Percentiles rank a stretch among this genome's conserved stretches.
These are phyloP conservation scores for Xylariaceae sp. DNA, from an alignment of 2,329 filamentous ascomycete species.

Conservation along the genomic window DNA sequence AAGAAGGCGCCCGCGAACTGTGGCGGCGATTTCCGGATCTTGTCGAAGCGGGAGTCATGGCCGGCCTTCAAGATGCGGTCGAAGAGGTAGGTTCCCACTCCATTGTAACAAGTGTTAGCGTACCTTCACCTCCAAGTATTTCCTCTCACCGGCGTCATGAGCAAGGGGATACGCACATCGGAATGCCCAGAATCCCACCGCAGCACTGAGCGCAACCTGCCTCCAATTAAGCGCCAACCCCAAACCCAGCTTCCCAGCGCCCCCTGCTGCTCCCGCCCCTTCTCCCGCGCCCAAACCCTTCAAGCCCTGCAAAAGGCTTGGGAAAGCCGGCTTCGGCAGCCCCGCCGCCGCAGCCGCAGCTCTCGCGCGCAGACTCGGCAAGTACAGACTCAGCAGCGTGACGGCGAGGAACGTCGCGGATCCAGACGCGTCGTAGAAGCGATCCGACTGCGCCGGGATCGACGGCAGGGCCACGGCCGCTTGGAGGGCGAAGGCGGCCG, in stretches of 20 bases:
- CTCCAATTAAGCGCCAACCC: slow-evolving; percentile 57
- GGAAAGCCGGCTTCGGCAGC: slow-evolving; percentile 38
- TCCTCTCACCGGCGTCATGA: too few relatives aligned
- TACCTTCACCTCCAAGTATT: too few relatives aligned
- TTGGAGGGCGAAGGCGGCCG: slow-evolving; percentile 61
- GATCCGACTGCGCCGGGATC: slow-evolving; percentile 56
- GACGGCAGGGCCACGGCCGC: slow-evolving; percentile 59
- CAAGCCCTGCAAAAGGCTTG: slow-evolving; percentile 44
- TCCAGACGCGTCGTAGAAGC: slow-evolving; percentile 66
- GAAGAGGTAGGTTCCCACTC: slow-evolving; percentile 64
- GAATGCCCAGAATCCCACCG: slow-evolving; percentile 54
- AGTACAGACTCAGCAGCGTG: slow-evolving; percentile 56
- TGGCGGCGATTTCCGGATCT: slow-evolving; percentile 34
- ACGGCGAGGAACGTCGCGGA: slow-evolving; percentile 64
- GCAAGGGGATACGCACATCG: slow-evolving; percentile 41
- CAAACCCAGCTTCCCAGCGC: slow-evolving; percentile 26
- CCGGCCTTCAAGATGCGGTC: slow-evolving; percentile 55
- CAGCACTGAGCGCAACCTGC: slow-evolving; percentile 38
- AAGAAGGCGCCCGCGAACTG: slow-evolving; percentile 38
- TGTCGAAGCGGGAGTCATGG: slow-evolving; percentile 49
- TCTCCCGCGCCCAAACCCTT: too few relatives aligned
- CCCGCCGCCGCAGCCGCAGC: slow-evolving; percentile 40
- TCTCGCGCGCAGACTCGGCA: slow-evolving; percentile 55
- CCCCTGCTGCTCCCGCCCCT: slow-evolving; percentile 30
- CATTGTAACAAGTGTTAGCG: neutral